Percentiles rank a stretch among this genome's conserved stretches.
These are phyloP conservation scores for Tetrahymena thermophila DNA, from an alignment of 73 alveolate species.

Conservation along the genomic window DNA sequence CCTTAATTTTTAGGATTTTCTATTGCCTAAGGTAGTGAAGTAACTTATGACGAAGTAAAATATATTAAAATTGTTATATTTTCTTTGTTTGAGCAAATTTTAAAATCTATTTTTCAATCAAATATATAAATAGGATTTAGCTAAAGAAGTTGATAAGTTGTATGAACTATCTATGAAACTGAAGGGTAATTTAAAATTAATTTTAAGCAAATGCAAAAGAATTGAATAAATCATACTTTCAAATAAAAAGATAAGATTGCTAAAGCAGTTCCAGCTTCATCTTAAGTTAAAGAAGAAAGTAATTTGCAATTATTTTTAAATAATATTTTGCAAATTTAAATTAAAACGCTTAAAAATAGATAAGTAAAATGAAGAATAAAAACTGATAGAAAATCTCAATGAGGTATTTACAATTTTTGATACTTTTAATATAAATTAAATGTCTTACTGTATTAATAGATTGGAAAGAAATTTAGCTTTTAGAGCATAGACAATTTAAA, in stretches of 20 bases:
- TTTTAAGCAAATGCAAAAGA: background rate
- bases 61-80: background rate
- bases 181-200: background rate
- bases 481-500: background rate
- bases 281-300: background rate
- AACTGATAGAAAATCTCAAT: background rate
- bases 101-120: background rate
- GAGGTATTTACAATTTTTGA: background rate
- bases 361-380: background rate
- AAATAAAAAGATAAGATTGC: background rate
- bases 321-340: background rate
- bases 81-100: too few species aligned
- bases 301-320: background rate
- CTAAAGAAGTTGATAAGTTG: background rate
- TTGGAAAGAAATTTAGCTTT: background rate
- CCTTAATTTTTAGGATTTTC: background rate
- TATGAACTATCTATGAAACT: background rate
- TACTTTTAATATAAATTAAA: background rate
- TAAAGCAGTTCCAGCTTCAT: background rate
- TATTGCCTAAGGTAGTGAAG: background rate
- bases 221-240: background rate
- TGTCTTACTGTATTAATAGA: background rate
- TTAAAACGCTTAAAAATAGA: background rate
- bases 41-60: background rate
- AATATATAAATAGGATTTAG: background rate